Base-by-base conservation (phyloP, 371 early-diverging fungal species). In the Mortierella sp. region DNA sequence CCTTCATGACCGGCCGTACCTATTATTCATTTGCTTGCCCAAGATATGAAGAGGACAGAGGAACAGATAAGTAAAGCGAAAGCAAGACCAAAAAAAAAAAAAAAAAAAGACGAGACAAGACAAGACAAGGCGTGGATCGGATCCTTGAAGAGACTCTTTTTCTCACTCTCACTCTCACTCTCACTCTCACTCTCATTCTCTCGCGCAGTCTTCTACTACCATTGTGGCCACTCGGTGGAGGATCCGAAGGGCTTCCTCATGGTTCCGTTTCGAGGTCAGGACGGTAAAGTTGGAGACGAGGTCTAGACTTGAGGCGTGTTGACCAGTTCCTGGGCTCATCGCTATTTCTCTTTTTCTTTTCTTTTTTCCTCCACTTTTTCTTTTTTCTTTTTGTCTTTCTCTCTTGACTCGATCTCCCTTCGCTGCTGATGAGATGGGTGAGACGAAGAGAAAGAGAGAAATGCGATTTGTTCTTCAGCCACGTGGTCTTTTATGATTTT, bases 1-100 rank as follows among this genome's bases (percentile, higher is more conserved):
- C 65, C 45, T 70, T 75, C 75, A 75, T 69, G 48, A 75, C 66
- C 4, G 75, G 75, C 0, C 66, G 69, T 11, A 75, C 70, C 75
- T 75, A 37, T 25, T n/a, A n/a, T n/a, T n/a, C n/a, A n/a, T n/a
- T n/a, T n/a, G n/a, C n/a, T 21, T 26, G 0, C 7, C 21, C 15
- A 26, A 12, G 30, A 57, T 52, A 15, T 11, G 18, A 7, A 21
- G 18, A 19, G 7, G 21, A 7, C 7, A 21, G 53, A 16, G 46
- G 16, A 46, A 16, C 9, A 11, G 9, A 11, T 52, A 47, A 28
- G 53, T 51, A 47, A 30, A 12, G 37, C 25, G 43, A 15, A 52
- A 15, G 48, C n/a, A 23, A 62, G 11, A 21, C 25, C 47, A 23
- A 53, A 53, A 7, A 11, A 45, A 5, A 18, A n/a, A 80, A 52